Percentiles rank a stretch among this genome's conserved stretches.
phyloP scores from a whole-genome alignment of 768 basidiomycete species.

The Pleurotus sapidus region DNA sequence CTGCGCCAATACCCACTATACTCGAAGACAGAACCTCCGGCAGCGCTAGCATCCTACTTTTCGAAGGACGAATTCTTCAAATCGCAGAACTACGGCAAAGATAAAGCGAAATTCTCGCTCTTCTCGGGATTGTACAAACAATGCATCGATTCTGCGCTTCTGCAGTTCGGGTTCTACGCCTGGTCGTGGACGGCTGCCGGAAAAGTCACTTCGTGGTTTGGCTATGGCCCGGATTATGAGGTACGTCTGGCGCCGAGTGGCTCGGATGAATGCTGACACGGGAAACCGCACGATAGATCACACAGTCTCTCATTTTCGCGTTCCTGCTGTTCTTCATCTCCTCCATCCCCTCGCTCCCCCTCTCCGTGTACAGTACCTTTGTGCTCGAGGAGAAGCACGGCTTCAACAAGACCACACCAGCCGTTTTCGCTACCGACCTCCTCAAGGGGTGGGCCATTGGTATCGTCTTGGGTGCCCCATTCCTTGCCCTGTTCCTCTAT shows the following conservation, averaged over 20 bases:
- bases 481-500: conserved; percentile 82
- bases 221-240: conserved; percentile 72
- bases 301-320: conserved; percentile 79
- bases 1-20: conserved; percentile 86
- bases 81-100: conserved; percentile 87
- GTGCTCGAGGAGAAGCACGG: conserved; percentile 94
- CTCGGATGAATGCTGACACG: too few relatives aligned
- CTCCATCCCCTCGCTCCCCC: conserved; percentile 67
- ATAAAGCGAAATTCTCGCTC: conserved; percentile 84
- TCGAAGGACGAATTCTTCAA: conserved; percentile 74
- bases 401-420: conserved; percentile 91
- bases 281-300: conserved; percentile 48
- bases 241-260: conserved; percentile 36
- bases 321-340: conserved; percentile 65
- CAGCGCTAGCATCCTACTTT: conserved; percentile 68
- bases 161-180: conserved; percentile 78
- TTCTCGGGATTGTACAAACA: conserved; percentile 76
- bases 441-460: conserved; percentile 77
- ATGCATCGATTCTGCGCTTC: conserved; percentile 60
- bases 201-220: conserved; percentile 41
- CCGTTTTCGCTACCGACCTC: conserved; percentile 74
- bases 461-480: conserved; percentile 75
- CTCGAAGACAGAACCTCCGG: conserved; percentile 69
- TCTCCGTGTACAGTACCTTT: conserved; percentile 85
- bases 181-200: conserved; percentile 80